Evolutionary conservation across 2,329 filamentous ascomycete species (phyloP), one percentile per base, ranked within the genome.

Genomic region (Sodiomyces alkalinus): DNA sequence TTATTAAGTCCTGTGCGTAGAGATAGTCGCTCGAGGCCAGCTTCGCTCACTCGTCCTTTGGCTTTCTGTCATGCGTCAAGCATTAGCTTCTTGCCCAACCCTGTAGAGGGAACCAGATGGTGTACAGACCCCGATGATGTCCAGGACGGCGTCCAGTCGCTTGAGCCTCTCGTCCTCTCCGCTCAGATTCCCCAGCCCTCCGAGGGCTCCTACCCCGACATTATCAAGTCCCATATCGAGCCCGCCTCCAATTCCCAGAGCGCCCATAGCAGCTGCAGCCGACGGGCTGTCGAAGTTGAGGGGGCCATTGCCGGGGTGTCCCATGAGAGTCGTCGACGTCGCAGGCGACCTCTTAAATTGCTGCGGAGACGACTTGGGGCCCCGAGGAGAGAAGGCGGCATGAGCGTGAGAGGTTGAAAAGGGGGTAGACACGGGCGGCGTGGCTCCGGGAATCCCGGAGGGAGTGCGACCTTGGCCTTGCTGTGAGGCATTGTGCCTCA

Each of bases 1-100:
- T 61, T 64, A 35, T 77, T 74, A 21, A 80, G 55, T n/a, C 76
- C 78, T 30, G 76, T 62, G 30, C 70, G 62, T 41, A 69, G 67
- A 7, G 73, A 76, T 17, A 87, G 55, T 30, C 78, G 64, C 47
- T 80, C 73, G n/a, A 90, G 59, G 3, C 78, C 78, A 17, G 78
- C 72, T 42, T 81, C 76, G 39, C 78, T 81, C 20, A 87, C 72
- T 22, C 74, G 56, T 4, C 77, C 77, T 36, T 69, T 68, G 40
- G 31, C 34, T 25, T 34, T 37, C 36, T 38, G 13, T 18, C 20
- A 18, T 3, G 7, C 5, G 18, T 34, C 8, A n/a, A 30, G 27
- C 16, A 6, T 19, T 21, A 19, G 19, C 15, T 8, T 16, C 14
- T 50, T 53, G 39, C 53, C 37, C 45, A 17, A 56, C 41, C 19